Evolutionary conservation across 768 basidiomycete genomes (phyloP), one percentile per base, ranked within the genome.

Genomic region (Pulveroboletus ravenelii): DNA sequence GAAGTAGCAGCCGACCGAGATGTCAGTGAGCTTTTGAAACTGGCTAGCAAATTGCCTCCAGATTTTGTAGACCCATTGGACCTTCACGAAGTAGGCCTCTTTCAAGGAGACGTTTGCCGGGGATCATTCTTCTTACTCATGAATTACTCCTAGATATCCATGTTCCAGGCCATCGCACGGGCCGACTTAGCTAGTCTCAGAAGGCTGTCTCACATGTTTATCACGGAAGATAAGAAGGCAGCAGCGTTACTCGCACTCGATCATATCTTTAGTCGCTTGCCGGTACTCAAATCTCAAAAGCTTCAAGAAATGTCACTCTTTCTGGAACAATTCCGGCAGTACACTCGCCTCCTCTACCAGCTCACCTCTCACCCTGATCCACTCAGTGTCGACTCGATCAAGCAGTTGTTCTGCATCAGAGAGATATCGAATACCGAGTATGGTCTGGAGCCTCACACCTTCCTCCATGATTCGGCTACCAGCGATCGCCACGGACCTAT

Each of bases 141-240:
- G 7, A 41, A 27, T 27, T 41, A 3, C 13, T 45, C 6, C 2
- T 18, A 62, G 61, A 47, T 64, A 34, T 55, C 51, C 12, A 62
- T 62, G 74, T 76, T 75, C 45, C 58, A 56, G 12, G 64, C 71
- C 12, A 70, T 74, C 6, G 42, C 52, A 8, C 39, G 55, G 0
- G 50, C 51, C 7, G 62, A 73, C 27, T 18, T 56, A 1, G 32
- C 20, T 0, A 37, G 56, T 7, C 70, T 82, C 6, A 47, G 56
- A 5, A 40, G 54, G 9, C 60, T 80, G 3, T 71, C 62, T 0
- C n/a, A 38, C 6, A 40, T 34, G 12, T 76, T 80, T 23, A 15
- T 45, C 39, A 18, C 12, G 25, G 39, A 5, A 31, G 4, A 32
- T 6, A 43, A 25, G 30, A 45, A 55, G 0, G 29, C 53, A 2